Conservation (phyloP, 2,329 filamentous ascomycete species). For the Alternaria incomplexa region DNA sequence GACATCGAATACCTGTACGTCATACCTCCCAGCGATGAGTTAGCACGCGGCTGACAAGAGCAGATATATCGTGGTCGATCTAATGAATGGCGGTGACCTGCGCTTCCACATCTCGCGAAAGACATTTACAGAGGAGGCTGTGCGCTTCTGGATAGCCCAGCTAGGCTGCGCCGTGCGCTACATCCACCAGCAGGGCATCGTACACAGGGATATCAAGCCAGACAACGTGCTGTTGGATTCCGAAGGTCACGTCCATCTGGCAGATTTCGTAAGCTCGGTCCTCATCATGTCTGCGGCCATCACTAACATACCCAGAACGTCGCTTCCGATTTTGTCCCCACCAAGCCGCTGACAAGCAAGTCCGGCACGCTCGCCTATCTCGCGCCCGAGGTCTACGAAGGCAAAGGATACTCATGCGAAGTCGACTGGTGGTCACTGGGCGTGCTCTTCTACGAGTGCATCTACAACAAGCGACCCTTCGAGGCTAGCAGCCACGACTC, state of each 20-base stretch:
- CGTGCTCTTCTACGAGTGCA: constrained; percentile 98
- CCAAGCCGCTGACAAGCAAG: constrained; percentile 88
- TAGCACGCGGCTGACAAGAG: constrained; percentile 17
- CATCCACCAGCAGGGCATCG: constrained; percentile 52
- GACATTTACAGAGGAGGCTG: constrained; percentile 95
- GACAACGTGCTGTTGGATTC: constrained; percentile 52
- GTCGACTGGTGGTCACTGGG: constrained; percentile 99
- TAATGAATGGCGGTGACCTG: constrained; percentile 97
- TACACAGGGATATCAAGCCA: constrained; percentile 52
- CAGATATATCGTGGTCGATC: constrained; percentile 90
- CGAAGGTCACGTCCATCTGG: constrained; percentile 83
- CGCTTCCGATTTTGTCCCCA: constrained; percentile 86
- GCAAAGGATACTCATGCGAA: constrained; percentile 84
- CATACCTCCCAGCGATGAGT: too few species aligned
- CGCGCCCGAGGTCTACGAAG: constrained; percentile 92
- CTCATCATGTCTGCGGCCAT: neutral
- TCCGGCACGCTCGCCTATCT: constrained; percentile 96
- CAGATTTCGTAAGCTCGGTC: constrained; percentile 79
- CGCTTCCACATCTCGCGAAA: constrained; percentile 98
- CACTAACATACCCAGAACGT: constrained; percentile 75
- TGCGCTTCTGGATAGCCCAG: constrained; percentile 96
- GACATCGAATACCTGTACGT: constrained; percentile 97
- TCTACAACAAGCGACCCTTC: constrained; percentile 98
- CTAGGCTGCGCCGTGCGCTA: constrained; percentile 82
- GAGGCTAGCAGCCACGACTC: constrained; percentile 85